Percentiles rank a stretch among this genome's conserved stretches.
These are phyloP conservation scores for Quercus tomentella DNA, from an alignment of 331 rosid species.

Conservation along the genomic window DNA sequence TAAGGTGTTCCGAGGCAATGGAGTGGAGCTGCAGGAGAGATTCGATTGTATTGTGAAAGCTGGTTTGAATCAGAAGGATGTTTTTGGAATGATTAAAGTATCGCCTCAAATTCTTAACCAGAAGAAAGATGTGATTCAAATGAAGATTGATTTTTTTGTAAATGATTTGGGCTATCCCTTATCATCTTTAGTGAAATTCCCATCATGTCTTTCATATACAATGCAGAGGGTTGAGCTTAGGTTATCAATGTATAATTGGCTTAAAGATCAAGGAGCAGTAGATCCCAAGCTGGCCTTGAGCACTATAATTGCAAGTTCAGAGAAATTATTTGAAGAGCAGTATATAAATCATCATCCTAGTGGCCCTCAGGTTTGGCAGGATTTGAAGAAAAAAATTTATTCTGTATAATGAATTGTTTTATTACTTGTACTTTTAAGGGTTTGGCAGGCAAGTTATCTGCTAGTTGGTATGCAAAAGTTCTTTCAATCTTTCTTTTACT, in stretches of 20 bases:
- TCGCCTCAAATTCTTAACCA: slow-evolving; percentile 73
- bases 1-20: slow-evolving; percentile 65
- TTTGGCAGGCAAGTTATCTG: background rate
- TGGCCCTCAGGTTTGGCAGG: slow-evolving; percentile 67
- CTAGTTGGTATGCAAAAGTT: background rate
- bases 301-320: slow-evolving; percentile 53
- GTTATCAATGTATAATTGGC: slow-evolving; percentile 66
- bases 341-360: slow-evolving; percentile 62
- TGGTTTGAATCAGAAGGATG: slow-evolving; percentile 50
- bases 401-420: slow-evolving; percentile 9
- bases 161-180: slow-evolving; percentile 52
- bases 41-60: slow-evolving; percentile 59
- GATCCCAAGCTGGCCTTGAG: slow-evolving; percentile 43
- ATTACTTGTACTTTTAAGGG: background rate
- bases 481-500: background rate
- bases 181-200: slow-evolving; percentile 47
- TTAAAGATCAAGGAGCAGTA: slow-evolving; percentile 40
- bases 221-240: slow-evolving; percentile 51
- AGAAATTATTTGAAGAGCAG: slow-evolving; percentile 24
- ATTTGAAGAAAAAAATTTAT: slow-evolving; percentile 42
- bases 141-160: slow-evolving; percentile 56
- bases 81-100: slow-evolving; percentile 40
- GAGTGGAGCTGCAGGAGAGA: slow-evolving; percentile 70
- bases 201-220: slow-evolving; percentile 51
- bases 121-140: slow-evolving; percentile 33